Percentiles rank a stretch among this genome's conserved stretches.
phyloP scores from a whole-genome alignment of 306 rosid species.

The Cajanus cajan region DNA sequence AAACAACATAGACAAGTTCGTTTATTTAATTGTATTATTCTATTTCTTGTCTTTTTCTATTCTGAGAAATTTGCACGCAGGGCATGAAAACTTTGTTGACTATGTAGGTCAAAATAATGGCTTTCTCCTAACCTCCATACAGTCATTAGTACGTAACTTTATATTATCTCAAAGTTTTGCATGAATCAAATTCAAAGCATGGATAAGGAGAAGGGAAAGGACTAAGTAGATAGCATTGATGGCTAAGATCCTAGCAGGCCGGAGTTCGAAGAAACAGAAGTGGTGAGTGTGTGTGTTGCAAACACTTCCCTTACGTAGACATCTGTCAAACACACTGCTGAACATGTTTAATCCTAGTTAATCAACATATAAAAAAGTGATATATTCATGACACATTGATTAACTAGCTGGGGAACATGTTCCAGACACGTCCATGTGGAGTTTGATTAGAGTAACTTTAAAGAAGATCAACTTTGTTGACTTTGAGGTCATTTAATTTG shows the following conservation, averaged over 20 bases:
- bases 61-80: background rate
- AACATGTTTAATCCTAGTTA: background rate
- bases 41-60: background rate
- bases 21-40: background rate
- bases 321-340: background rate
- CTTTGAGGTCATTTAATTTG: slow-evolving; percentile 2
- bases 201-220: background rate
- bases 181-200: background rate
- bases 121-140: slow-evolving; percentile 19
- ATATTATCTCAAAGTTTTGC: background rate
- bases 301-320: background rate
- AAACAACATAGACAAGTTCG: background rate
- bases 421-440: background rate
- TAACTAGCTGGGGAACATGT: background rate
- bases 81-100: background rate
- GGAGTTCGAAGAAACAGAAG: background rate
- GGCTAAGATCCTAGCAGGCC: background rate
- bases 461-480: slow-evolving; percentile 7
- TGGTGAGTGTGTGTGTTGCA: background rate
- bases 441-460: background rate
- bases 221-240: background rate
- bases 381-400: background rate
- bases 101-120: background rate
- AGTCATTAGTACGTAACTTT: background rate
- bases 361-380: background rate